phyloP scores from a whole-genome alignment of 495 filamentous ascomycete species.

The Xylaria acuta region DNA sequence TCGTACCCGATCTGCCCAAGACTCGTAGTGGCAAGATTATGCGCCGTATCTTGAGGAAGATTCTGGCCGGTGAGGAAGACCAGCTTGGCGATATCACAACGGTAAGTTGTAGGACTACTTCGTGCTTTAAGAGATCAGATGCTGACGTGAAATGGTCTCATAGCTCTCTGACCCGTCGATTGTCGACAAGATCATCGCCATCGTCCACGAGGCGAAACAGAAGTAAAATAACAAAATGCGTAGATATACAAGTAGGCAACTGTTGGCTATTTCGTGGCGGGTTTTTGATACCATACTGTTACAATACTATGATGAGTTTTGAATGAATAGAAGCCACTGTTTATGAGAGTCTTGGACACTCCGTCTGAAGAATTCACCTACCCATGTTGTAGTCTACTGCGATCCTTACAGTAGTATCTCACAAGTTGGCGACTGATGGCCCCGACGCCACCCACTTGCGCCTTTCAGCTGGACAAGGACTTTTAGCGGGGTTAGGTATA shows the following conservation, averaged over 20 bases:
- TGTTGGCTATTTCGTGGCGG: slow-evolving; percentile 19
- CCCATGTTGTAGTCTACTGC: background rate
- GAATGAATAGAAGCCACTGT: slow-evolving; percentile 6
- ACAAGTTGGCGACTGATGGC: background rate
- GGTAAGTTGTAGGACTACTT: slow-evolving; percentile 58
- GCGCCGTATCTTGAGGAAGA: slow-evolving; percentile 95
- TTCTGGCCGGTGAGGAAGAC: slow-evolving; percentile 94
- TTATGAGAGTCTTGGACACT: background rate
- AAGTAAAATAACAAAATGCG: slow-evolving; percentile 45
- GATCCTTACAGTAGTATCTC: background rate
- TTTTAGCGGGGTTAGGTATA: background rate
- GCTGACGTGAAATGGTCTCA: slow-evolving; percentile 44
- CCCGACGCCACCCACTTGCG: background rate
- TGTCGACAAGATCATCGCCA: slow-evolving; percentile 85
- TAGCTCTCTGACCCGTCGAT: slow-evolving; percentile 90
- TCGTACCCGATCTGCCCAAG: slow-evolving; percentile 93
- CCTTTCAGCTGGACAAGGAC: background rate
- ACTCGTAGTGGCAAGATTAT: slow-evolving; percentile 98
- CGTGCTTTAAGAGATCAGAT: slow-evolving; percentile 17
- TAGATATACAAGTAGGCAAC: slow-evolving; percentile 13
- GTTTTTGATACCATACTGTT: slow-evolving; percentile 32
- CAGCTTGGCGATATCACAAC: slow-evolving; percentile 93
- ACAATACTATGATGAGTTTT: slow-evolving; percentile 22
- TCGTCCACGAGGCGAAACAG: slow-evolving; percentile 67
- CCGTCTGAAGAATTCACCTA: background rate